Base-by-base conservation (phyloP, 345 rosid genomes). In the Raphanus raphanistrum region DNA sequence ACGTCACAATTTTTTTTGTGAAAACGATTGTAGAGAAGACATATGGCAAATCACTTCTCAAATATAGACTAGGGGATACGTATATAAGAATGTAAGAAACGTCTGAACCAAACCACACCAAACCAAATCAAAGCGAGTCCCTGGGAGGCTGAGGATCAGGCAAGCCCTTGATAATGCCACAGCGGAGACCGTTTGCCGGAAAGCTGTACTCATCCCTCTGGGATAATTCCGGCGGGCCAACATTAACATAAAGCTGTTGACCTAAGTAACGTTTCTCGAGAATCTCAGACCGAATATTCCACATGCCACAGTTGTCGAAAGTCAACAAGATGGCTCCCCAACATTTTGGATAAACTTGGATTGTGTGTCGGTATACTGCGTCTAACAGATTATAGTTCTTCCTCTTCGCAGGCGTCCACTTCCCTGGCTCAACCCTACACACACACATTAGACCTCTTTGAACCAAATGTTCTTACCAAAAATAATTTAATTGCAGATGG, bases 291-390 rank as follows among this genome's bases (percentile, higher is more conserved):
- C 90, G 83, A 17, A 91, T 35, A 70, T 89, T 91, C 97, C 97
- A 91, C 97, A 91, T 91, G 3, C 96, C 96, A 1, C 87, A 87
- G 32, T 89, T 91, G 82, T 89, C 92, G 58, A 91, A 86, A 16
- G 96, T 86, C 85, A 89, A 57, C 65, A 91, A 25, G 17, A 91
- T 81, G 6, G 93, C 96, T 0, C 89, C 86, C 93, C 96, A 89
- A 8, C 90, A 89, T 36, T 86, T 88, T 1, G 96, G 96, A 83
- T 79, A 89, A 50, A 90, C 90, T 60, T 89, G 91, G 21, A 89
- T 15, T 0, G 93, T 87, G 66, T 87, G 86, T 63, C 96, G 86
- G 86, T 86, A 85, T 43, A 89, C 90, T 1, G 92, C 90, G 13
- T 90, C 93, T 0, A 89, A 84, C 2, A 89, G 83, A 78, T 90